Evolutionary conservation across 2,329 filamentous ascomycete genomes (phyloP).

Genomic region (Penicillium verrucosum): DNA sequence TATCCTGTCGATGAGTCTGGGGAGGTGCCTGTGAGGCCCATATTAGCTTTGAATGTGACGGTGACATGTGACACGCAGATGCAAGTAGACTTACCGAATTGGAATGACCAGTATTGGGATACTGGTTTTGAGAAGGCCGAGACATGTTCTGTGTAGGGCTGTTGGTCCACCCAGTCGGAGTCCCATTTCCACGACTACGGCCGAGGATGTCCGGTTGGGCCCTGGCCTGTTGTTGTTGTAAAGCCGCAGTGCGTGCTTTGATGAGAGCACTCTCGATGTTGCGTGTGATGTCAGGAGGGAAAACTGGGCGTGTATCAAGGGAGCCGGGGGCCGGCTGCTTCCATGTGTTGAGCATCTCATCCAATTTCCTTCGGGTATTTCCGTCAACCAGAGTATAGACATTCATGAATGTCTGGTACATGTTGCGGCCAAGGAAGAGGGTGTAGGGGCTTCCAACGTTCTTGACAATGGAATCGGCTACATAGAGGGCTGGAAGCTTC

Average conservation of each 20-base stretch:
- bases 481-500: conserved; percentile 93
- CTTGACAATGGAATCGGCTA: conserved; percentile 97
- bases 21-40: conserved; percentile 30
- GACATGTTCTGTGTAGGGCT: conserved; percentile 60
- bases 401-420: conserved; percentile 95
- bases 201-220: conserved; percentile 56
- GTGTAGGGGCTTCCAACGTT: conserved; percentile 98
- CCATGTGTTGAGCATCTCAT: conserved; percentile 97
- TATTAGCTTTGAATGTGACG: conserved; percentile 8
- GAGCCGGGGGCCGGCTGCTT: conserved; percentile 95
- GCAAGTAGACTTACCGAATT: conserved; percentile 15
- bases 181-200: conserved; percentile 50
- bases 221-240: conserved; percentile 49
- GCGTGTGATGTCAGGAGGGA: conserved; percentile 78
- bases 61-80: too few relatives aligned
- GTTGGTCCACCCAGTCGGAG: conserved; percentile 62
- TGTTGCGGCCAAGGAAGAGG: conserved; percentile 84
- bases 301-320: conserved; percentile 87
- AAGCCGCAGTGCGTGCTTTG: conserved; percentile 65
- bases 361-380: conserved; percentile 81
- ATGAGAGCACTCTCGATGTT: conserved; percentile 93
- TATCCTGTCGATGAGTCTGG: conserved; percentile 36
- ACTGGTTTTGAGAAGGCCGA: conserved; percentile 30
- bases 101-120: conserved; percentile 31
- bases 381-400: conserved; percentile 87